Evolutionary conservation across 192 early-diverging fungal genomes (phyloP), one percentile per base, ranked within the genome.

Genomic region (Entomortierella chlamydospora): DNA sequence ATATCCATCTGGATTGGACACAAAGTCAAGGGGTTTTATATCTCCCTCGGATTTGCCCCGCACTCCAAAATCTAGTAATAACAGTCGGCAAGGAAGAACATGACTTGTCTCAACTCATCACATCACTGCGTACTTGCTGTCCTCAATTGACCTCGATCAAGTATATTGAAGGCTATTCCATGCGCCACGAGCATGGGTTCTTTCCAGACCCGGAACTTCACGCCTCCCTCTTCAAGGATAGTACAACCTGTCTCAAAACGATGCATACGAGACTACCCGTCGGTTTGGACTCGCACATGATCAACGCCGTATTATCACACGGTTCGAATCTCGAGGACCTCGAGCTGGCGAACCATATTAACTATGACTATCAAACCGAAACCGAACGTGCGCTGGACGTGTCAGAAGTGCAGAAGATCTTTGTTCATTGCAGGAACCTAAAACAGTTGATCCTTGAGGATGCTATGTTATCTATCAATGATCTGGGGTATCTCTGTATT

Each of bases 41-140:
- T 20, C 10, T 68, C 10, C 45, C 56, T 0, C 15, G 30, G 6
- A 30, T 57, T 37, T 68, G 66, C 29, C 66, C 66, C 28, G 45
- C 47, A 1, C 33, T 68, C 1, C 12, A 50, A 25, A 34, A 43
- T 20, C 23, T 68, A 18, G 20, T 59, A 30, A 41, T 68, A 15
- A 68, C 37, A 20, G 66, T 68, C 30, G 66, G 59, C 23, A 31
- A 50, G 17, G 66, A 59, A 49, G 45, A 57, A 59, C 49, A 37
- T 28, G 57, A 70, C 33, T 20, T 59, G 6, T 0, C 31, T 4
- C n/a, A n/a, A 9, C 31, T 70, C 0, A 41, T 39, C 11, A 22
- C 18, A 7, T 17, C 23, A 30, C 25, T 60, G 12, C 45, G 37
- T 22, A 52, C n/a, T 29, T 49, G 53, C 39, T 70, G 58, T 20